These are phyloP conservation scores for Simmondsia chinensis DNA, from an alignment of 148 eudicot species.

Conservation along the genomic window DNA sequence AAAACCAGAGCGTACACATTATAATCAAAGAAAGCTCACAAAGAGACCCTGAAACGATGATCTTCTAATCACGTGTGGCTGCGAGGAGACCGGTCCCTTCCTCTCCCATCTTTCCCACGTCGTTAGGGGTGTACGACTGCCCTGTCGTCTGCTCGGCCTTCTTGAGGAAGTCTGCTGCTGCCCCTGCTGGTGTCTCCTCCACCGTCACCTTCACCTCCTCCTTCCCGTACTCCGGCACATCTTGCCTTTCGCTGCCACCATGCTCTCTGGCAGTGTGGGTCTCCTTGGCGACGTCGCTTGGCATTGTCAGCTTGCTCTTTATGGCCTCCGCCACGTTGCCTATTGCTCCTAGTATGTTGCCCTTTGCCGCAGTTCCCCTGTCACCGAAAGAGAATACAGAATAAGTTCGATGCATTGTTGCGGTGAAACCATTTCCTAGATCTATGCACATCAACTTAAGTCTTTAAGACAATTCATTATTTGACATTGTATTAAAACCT, in stretches of 20 bases:
- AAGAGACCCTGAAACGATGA: too few relatives aligned
- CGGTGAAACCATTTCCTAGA: too few relatives aligned
- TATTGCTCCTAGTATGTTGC: conserved; percentile 27
- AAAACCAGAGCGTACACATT: too few relatives aligned
- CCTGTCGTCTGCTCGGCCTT: conserved; percentile 33
- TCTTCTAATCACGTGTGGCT: too few relatives aligned
- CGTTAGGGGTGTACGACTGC: conserved; percentile 26
- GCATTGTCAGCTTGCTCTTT: conserved; percentile 36
- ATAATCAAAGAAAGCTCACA: too few relatives aligned
- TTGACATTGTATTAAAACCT: too few relatives aligned
- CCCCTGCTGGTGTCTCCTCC: conserved; percentile 25
- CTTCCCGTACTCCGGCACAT: neutral
- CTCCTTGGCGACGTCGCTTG: conserved; percentile 14
- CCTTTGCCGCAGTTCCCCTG: conserved; percentile 31
- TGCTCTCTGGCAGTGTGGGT: neutral
- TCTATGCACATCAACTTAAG: too few relatives aligned
- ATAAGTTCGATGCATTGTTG: too few relatives aligned
- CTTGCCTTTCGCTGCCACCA: neutral
- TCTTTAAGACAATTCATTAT: too few relatives aligned
- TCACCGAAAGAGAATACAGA: neutral
- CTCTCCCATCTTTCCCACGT: conserved; percentile 23
- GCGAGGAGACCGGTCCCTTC: conserved; percentile 8
- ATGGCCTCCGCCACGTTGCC: conserved; percentile 32
- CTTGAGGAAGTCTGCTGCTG: conserved; percentile 22
- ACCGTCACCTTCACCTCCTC: conserved; percentile 18